Base-by-base conservation (phyloP, 208 protist genomes). In the Endotrypanum monterogeii region DNA sequence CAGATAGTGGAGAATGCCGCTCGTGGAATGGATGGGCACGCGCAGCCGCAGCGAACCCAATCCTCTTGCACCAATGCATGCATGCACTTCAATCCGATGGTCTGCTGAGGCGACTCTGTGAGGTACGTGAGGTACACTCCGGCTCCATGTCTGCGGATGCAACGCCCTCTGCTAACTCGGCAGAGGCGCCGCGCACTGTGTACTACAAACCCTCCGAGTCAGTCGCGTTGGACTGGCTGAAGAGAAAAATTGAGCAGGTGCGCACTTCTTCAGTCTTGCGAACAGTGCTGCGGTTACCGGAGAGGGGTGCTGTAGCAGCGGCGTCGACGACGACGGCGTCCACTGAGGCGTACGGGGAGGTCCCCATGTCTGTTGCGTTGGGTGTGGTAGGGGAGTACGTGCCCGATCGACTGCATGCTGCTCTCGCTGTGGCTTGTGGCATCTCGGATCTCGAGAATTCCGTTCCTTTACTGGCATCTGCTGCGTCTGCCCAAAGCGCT, bases 331-430 rank as follows among this genome's bases (percentile, higher is more conserved):
- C 32, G 50, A 46, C 79, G 35, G 9, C 61, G 28, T 23, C 8
- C 9, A 48, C 65, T 5, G 65, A 44, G 35, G 65, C 65, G 16
- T 60, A 9, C 30, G 39, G 55, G 28, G 76, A 75, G 25, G 86
- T 93, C 25, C 85, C 88, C 25, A 28, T 88, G 55, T 23, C 76
- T 0, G 67, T 89, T 25, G 82, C 83, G 3, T 87, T 86, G 25
- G 80, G 75, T 23, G 77, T 93, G 35, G 87, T 95, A 11, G 71
- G 80, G 23, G 90, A 95, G 79, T 95, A 95, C 73, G 69, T 92
- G 23, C 83, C 86, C 7, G 76, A 84, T 16, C 62, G 76, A 2
- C 65, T 91, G n/a, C 74, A 76, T 28, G 37, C n/a, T 0, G 82
- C 55, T n/a, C 63, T 86, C 28, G 65, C 79, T 3, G 52, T 44